phyloP scores from a whole-genome alignment of 106 monocot species.

The Triglochin maritima region DNA sequence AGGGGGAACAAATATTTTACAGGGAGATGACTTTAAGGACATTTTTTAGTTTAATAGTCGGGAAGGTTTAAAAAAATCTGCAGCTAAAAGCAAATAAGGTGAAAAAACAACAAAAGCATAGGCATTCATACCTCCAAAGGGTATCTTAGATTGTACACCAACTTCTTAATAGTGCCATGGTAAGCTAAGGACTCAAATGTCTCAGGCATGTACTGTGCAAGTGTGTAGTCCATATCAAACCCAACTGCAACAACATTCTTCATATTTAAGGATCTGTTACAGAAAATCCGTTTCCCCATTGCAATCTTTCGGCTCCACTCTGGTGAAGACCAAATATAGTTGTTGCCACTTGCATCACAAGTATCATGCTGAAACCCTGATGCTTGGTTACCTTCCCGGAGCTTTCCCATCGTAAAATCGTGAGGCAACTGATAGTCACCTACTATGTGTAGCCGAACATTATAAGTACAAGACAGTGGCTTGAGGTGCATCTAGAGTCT shows the following conservation, averaged over 20 bases:
- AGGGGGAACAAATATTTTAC: no score
- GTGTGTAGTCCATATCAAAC: slow-evolving; percentile 98
- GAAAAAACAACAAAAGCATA: no score
- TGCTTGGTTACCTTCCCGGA: slow-evolving; percentile 11
- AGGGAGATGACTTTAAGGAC: no score
- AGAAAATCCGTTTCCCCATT: slow-evolving; percentile 71
- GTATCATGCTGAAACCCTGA: slow-evolving; percentile 1
- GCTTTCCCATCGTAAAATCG: slow-evolving; percentile 17
- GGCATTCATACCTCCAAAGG: slow-evolving; percentile 54
- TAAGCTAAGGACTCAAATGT: slow-evolving; percentile 93
- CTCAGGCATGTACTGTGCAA: slow-evolving; percentile 94
- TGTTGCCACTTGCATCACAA: slow-evolving; percentile 4
- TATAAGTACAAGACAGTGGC: no score
- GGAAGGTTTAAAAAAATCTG: no score
- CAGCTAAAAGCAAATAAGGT: no score
- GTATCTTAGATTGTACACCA: slow-evolving; percentile 62
- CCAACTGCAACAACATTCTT: slow-evolving; percentile 85
- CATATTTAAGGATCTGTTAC: slow-evolving; percentile 90
- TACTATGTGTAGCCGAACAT: neutral
- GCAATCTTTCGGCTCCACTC: slow-evolving; percentile 28
- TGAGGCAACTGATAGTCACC: slow-evolving; percentile 6
- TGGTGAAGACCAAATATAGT: slow-evolving; percentile 33
- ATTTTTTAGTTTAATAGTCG: no score
- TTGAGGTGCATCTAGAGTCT: no score
- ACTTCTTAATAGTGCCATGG: slow-evolving; percentile 66